A percentile compares a stretch with the other conserved stretches of the same genome.
Conservation (phyloP, 345 rosid genomes). For the Euphorbia lathyris region DNA sequence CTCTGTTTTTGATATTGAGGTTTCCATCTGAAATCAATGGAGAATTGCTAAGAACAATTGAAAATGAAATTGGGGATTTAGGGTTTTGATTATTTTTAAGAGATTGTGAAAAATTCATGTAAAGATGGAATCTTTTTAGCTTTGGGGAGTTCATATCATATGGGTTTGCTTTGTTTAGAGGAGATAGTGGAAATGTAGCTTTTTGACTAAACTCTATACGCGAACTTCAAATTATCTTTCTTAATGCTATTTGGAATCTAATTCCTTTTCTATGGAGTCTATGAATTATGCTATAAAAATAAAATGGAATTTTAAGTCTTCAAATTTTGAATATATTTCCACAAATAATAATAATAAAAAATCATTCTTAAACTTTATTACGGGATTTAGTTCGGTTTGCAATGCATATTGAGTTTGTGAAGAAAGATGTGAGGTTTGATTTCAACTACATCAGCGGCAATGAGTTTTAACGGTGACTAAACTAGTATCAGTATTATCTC, state of each 20-base stretch:
- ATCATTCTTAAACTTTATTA: too few species aligned
- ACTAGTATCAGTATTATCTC: too few species aligned
- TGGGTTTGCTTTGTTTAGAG: conserved; percentile 38
- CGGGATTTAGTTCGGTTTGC: too few species aligned
- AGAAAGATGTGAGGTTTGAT: too few species aligned
- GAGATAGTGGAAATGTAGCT: conserved; percentile 26
- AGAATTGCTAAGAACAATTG: background rate
- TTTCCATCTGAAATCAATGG: conserved; percentile 29
- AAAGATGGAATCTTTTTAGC: conserved; percentile 37
- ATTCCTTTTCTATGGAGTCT: conserved; percentile 19
- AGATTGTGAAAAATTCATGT: conserved; percentile 9
- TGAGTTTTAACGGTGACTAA: too few species aligned
- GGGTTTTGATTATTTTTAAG: background rate
- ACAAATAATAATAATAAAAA: too few species aligned
- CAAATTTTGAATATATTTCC: too few species aligned
- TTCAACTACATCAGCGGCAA: too few species aligned
- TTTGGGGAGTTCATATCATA: conserved; percentile 16
- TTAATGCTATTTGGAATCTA: conserved; percentile 29
- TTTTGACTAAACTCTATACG: conserved; percentile 38
- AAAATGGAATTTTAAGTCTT: background rate
- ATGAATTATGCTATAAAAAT: background rate
- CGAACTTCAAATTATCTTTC: conserved; percentile 12
- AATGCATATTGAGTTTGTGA: too few species aligned
- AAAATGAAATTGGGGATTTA: background rate
- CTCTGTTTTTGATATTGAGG: conserved; percentile 37